These are phyloP conservation scores for Cladosporium phlei DNA, from an alignment of 2,329 filamentous ascomycete genomes.

Conservation along the genomic window DNA sequence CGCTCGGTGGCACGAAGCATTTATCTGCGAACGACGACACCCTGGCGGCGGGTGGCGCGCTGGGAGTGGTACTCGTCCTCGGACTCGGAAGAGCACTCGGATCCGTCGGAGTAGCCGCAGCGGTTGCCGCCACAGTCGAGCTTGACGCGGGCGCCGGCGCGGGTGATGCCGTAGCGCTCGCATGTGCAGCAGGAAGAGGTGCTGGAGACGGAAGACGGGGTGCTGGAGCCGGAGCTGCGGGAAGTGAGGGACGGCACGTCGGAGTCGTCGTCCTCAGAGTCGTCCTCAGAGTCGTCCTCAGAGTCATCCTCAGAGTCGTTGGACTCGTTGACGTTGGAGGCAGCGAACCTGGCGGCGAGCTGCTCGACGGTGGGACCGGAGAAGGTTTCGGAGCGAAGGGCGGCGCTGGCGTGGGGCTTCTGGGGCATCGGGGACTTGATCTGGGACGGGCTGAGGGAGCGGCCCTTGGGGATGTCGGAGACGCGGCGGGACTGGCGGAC, in stretches of 20 bases:
- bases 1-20: neutral
- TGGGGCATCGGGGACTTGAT: conserved; percentile 88
- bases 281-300: conserved; percentile 62
- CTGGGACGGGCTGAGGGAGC: conserved; percentile 79
- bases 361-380: conserved; percentile 70
- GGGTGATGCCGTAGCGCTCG: conserved; percentile 94
- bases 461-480: conserved; percentile 78
- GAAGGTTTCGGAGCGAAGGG: conserved; percentile 81
- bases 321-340: conserved; percentile 41
- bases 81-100: conserved; percentile 63
- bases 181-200: conserved; percentile 68
- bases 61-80: conserved; percentile 50
- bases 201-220: conserved; percentile 51
- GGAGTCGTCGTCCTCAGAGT: conserved; percentile 54
- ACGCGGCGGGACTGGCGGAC: conserved; percentile 44
- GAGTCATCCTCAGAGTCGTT: conserved; percentile 62
- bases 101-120: conserved; percentile 72
- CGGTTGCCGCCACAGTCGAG: conserved; percentile 88
- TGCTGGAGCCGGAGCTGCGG: conserved; percentile 63
- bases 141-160: conserved; percentile 83
- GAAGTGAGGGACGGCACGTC: conserved; percentile 55
- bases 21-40: conserved; percentile 38
- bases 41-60: conserved; percentile 41
- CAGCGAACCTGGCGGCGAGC: conserved; percentile 59
- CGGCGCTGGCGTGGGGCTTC: conserved; percentile 78